Evolutionary conservation across 768 basidiomycete species (phyloP).

Genomic region (Baorangia bicolor): DNA sequence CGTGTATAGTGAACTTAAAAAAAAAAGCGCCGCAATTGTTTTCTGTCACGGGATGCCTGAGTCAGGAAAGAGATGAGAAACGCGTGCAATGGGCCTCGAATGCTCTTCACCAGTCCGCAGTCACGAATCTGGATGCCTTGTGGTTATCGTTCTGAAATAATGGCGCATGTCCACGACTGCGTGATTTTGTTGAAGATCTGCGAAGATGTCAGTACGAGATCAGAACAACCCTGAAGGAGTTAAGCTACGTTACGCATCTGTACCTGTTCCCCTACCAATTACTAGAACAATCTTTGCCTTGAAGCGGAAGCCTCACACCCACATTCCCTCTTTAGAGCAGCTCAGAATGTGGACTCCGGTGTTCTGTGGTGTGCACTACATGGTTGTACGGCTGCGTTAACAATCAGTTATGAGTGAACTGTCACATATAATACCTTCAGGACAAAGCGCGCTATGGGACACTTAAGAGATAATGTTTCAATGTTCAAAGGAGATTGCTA

Average conservation of each 20-base stretch:
- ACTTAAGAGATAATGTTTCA: neutral
- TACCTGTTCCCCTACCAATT: slow-evolving; percentile 9
- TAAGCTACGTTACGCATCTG: slow-evolving; percentile 24
- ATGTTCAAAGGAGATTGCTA: neutral
- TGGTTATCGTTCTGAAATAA: slow-evolving; percentile 9
- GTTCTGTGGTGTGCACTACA: neutral
- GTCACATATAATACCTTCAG: neutral
- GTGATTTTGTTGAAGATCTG: slow-evolving; percentile 15
- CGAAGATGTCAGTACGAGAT: slow-evolving; percentile 20
- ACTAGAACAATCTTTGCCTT: neutral
- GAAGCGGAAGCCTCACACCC: neutral
- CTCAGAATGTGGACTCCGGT: neutral
- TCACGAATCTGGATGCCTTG: slow-evolving; percentile 3
- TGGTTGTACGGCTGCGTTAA: neutral
- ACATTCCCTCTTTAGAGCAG: neutral
- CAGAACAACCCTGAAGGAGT: slow-evolving; percentile 34
- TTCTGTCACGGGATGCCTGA: neutral
- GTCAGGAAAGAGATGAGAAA: neutral
- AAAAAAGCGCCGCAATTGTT: slow-evolving; percentile 5
- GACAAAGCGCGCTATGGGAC: neutral
- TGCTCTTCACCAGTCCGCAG: neutral
- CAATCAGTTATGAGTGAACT: neutral
- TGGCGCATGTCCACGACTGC: slow-evolving; percentile 4
- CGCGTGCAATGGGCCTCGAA: slow-evolving; percentile 4
- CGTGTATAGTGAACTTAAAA: slow-evolving; percentile 26